Evolutionary conservation across 2,329 filamentous ascomycete genomes (phyloP).

Genomic region (Onygena corvina): DNA sequence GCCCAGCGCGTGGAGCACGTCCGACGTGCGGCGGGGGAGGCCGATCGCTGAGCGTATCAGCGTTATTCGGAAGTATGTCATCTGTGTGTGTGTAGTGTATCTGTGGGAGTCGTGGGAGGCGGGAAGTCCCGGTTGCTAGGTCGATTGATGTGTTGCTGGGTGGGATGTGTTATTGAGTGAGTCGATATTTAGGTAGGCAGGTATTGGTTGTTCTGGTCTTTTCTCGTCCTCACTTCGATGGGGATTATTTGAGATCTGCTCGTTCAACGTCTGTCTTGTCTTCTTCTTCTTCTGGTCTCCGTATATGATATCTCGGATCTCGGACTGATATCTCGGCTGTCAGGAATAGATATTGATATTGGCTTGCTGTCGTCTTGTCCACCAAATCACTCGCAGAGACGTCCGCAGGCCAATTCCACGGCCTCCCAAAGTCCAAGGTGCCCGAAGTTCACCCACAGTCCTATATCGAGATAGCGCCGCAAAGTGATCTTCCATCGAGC

Average conservation of each 20-base stretch:
- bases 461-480: too few relatives aligned
- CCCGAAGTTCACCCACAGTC: neutral
- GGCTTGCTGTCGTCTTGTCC: too few relatives aligned
- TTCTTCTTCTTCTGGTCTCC: too few relatives aligned
- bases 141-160: neutral
- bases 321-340: neutral
- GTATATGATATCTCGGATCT: neutral
- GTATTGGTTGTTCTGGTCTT: neutral
- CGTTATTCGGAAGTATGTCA: constrained; percentile 83
- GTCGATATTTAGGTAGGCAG: neutral
- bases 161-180: neutral
- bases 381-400: too few relatives aligned
- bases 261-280: too few relatives aligned
- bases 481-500: neutral
- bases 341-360: too few relatives aligned
- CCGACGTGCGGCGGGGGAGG: constrained; percentile 64
- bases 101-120: neutral
- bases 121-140: neutral
- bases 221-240: neutral
- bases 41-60: constrained; percentile 83
- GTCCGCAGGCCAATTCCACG: too few relatives aligned
- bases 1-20: constrained; percentile 73
- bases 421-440: too few relatives aligned
- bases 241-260: too few relatives aligned
- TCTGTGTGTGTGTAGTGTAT: constrained; percentile 31